Evolutionary conservation across 495 filamentous ascomycete genomes (phyloP), one percentile per base, ranked within the genome.

Genomic region (Lindgomyces ingoldianus): DNA sequence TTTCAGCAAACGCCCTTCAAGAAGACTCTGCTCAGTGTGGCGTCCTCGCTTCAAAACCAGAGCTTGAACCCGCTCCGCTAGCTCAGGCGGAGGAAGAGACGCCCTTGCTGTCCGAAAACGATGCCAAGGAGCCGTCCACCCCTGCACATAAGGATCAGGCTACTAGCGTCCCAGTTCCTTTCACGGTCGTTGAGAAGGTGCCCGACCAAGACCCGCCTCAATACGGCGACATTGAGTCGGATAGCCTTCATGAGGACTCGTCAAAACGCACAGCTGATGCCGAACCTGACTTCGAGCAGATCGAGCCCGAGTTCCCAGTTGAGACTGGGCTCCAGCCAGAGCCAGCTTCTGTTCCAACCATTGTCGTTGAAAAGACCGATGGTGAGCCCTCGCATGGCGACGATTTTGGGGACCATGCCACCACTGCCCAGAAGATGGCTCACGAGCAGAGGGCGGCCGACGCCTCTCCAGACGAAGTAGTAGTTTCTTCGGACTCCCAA

Each of bases 331-430:
- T 56, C 11, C n/a, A 49, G 39, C 24, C 11, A 30, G 24, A 39
- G 11, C 26, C 45, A 27, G 33, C 36, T n/a, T 30, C 62, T 27
- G 27, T 72, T 14, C 71, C 65, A 16, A n/a, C 24, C 9, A 25
- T 72, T 11, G 49, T 74, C 6, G 56, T 74, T 22, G 70, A 72
- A 30, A 72, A 72, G 53, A 61, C 53, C 1, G 70, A 72, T 39
- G 56, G 62, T 22, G 51, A 57, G 30, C 69, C 71, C 4, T 47
- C 22, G 9, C 46, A 60, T 56, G 72, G 68, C n/a, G 70, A 73
- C 24, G 70, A 71, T 30, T 60, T 71, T 53, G 70, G 72, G 6
- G n/a, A 56, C 2, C 44, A 67, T 6, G 65, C 70, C 3, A 71
- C 64, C 1, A 22, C 36, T 26, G 62, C 44, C 41, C 67, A 72